Evolutionary conservation across 1,284 basidiomycete species (phyloP), one percentile per base, ranked within the genome.

Genomic region (Tilletia walkeri): DNA sequence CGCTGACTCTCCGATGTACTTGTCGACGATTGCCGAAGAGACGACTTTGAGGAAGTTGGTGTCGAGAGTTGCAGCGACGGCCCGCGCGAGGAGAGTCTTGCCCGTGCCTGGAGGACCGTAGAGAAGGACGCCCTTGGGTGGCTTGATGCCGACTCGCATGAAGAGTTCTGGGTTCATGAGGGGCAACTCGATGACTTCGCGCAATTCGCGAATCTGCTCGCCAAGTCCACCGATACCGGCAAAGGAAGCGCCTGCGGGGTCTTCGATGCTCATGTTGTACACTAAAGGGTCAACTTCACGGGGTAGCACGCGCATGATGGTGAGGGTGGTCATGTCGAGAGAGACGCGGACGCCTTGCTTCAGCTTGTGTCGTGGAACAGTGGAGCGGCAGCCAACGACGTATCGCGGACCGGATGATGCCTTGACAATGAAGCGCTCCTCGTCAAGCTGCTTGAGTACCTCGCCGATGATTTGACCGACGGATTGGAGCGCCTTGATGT

Each of bases 381-480:
- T 90, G 10, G 94, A 94, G 68, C 96, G 90, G 84, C 94, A 97
- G 1, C 95, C 98, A n/a, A 99, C 96, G 50, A 99, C 95, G 84
- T 99, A 99, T 76, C 96, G 92, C 18, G 96, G 96, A 2, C 96
- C 96, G 18, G 93, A 95, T 0, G 95, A 98, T 0, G 96, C 95
- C 85, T 99, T 99, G 76, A 99, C 96, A 78, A 99, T 99, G 86
- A 97, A 99, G 85, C 96, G 88, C 85, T 99, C 95, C 73, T 97
- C 94, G 81, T 99, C 96, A 38, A 99, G 86, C 85, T 99, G 95
- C 85, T 98, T 98, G 89, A 99, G 90, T 71, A 99, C 94, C 86
- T 99, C 96, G 72, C 94, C 96, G 73, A 99, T 96, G 76, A 99
- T 98, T 86, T 99, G 96, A 12, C 96, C 96, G 10, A 99, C 96